These are phyloP conservation scores for Silene conica DNA, from an alignment of 148 eudicot species.

Conservation along the genomic window DNA sequence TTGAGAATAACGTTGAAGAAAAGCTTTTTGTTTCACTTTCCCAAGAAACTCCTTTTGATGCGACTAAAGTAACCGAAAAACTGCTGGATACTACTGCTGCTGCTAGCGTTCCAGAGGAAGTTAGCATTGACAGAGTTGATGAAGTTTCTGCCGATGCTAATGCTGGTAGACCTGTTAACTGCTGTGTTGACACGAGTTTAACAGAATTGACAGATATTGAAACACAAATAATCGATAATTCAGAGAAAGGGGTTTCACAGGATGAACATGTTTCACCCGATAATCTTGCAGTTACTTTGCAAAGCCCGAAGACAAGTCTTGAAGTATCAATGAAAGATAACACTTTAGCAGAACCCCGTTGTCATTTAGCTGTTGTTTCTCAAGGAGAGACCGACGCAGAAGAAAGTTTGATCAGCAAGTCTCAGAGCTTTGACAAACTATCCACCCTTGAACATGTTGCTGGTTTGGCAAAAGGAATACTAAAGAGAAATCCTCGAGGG, in stretches of 20 bases:
- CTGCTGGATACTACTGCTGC: not conserved
- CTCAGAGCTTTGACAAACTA: constrained; percentile 19
- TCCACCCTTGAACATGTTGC: constrained; percentile 5
- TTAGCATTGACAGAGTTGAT: constrained; percentile 12
- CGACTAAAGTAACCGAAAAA: constrained; percentile 22
- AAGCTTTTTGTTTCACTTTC: constrained; percentile 12
- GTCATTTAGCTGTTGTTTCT: constrained; percentile 8
- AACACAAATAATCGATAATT: not conserved
- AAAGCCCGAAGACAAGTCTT: constrained; percentile 7
- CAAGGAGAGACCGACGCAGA: constrained; percentile 10
- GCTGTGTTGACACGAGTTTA: constrained; percentile 16
- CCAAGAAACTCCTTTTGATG: constrained; percentile 11
- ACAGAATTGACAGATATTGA: constrained; percentile 8
- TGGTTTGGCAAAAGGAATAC: constrained; percentile 44
- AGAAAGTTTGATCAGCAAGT: constrained; percentile 13
- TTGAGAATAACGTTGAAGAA: constrained; percentile 25
- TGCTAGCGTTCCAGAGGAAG: constrained; percentile 17
- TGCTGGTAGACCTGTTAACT: constrained; percentile 10
- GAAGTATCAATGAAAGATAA: constrained; percentile 23
- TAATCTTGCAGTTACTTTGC: constrained; percentile 16
- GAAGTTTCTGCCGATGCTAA: constrained; percentile 3
- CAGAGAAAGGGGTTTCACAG: constrained; percentile 6
- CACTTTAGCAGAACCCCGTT: constrained; percentile 2
- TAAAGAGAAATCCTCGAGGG: constrained; percentile 67
- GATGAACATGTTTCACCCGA: constrained; percentile 17